A percentile compares a stretch with the other conserved stretches of the same genome.
Evolutionary conservation across 345 rosid species (phyloP).

Genomic region (Ceriops zippeliana): DNA sequence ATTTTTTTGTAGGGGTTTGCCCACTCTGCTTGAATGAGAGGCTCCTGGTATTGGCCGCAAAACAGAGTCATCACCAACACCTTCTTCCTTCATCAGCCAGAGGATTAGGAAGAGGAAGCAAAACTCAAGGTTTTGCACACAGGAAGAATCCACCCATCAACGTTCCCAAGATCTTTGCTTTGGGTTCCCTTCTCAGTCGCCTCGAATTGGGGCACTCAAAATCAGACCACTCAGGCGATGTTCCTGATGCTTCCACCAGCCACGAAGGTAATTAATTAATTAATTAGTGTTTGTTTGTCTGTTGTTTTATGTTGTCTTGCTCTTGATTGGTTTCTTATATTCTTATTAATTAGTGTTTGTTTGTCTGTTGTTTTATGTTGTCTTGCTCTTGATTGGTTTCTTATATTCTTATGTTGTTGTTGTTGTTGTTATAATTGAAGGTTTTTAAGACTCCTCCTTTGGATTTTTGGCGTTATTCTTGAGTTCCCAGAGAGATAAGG

Average conservation of each 20-base stretch:
- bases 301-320: neutral
- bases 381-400: neutral
- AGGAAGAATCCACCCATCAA: constrained; percentile 35
- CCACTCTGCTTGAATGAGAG: constrained; percentile 77
- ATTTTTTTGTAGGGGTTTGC: constrained; percentile 64
- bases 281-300: neutral
- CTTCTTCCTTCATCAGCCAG: constrained; percentile 26
- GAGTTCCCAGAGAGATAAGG: neutral
- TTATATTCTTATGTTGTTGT: neutral
- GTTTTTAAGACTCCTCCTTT: no score
- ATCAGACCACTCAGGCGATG: constrained; percentile 35
- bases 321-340: neutral
- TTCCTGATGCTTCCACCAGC: constrained; percentile 54
- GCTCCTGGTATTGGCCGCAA: constrained; percentile 73
- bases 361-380: neutral
- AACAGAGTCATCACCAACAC: constrained; percentile 38
- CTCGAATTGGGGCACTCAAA: constrained; percentile 64
- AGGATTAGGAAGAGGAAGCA: constrained; percentile 13
- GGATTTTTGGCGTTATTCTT: neutral
- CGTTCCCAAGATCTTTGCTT: constrained; percentile 73
- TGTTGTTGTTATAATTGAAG: neutral
- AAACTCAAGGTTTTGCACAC: constrained; percentile 11
- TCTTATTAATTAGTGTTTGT: no score
- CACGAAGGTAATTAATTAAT: constrained; percentile 57
- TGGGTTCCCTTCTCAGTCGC: constrained; percentile 65